Evolutionary conservation across 2,329 filamentous ascomycete genomes (phyloP).

Genomic region (Penicillium palitans): DNA sequence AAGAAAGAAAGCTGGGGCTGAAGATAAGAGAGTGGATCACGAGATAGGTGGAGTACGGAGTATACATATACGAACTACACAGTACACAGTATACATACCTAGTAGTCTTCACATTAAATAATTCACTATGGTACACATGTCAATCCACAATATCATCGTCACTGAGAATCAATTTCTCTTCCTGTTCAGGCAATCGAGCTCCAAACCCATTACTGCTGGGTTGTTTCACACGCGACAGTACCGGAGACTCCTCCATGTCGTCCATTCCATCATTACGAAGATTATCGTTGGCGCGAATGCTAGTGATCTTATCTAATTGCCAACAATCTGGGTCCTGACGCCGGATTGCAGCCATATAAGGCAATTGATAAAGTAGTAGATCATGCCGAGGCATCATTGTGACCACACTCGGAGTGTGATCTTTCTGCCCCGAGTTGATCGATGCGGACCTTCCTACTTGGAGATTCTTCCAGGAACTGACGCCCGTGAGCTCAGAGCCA

Average conservation of each 20-base stretch:
- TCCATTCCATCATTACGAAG: slow-evolving; percentile 52
- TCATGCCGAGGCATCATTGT: slow-evolving; percentile 41
- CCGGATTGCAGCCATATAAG: slow-evolving; percentile 73
- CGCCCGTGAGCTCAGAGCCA: slow-evolving; percentile 25
- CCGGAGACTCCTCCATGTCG: slow-evolving; percentile 22
- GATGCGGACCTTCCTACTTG: slow-evolving; percentile 9
- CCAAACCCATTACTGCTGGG: slow-evolving; percentile 28
- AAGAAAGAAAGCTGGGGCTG: slow-evolving; percentile 5
- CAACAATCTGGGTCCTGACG: slow-evolving; percentile 43
- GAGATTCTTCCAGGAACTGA: slow-evolving; percentile 40
- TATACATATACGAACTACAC: too few relatives aligned
- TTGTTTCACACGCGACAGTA: slow-evolving; percentile 41
- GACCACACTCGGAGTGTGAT: slow-evolving; percentile 14
- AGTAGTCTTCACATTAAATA: neutral
- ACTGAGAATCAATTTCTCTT: slow-evolving; percentile 70
- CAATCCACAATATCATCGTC: slow-evolving; percentile 82
- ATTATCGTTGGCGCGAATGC: slow-evolving; percentile 49
- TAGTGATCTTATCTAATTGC: slow-evolving; percentile 67
- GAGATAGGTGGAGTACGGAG: neutral
- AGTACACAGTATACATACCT: too few relatives aligned
- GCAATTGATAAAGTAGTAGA: slow-evolving; percentile 73
- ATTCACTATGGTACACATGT: neutral
- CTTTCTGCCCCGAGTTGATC: slow-evolving; percentile 3
- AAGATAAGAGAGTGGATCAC: slow-evolving; percentile 4
- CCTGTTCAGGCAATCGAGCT: slow-evolving; percentile 49